A percentile compares a stretch with the other conserved stretches of the same genome.
These are phyloP conservation scores for Tilletia horrida DNA, from an alignment of 1,284 basidiomycete genomes.

Conservation along the genomic window DNA sequence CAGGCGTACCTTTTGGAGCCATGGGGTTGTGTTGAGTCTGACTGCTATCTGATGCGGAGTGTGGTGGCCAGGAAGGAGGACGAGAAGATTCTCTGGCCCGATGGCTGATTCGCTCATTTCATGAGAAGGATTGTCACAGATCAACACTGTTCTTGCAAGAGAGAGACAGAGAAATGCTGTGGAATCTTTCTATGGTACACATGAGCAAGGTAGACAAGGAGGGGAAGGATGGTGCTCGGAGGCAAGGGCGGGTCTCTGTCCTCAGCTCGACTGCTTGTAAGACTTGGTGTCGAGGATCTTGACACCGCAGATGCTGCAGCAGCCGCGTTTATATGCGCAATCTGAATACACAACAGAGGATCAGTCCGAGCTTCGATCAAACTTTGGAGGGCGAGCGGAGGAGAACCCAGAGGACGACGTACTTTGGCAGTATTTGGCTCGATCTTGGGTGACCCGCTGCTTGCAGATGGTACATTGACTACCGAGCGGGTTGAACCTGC, in stretches of 20 bases:
- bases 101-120: too few species aligned
- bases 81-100: too few species aligned
- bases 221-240: too few species aligned
- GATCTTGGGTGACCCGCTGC: slow-evolving; percentile 30
- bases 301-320: slow-evolving; percentile 43
- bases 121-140: slow-evolving; percentile 4
- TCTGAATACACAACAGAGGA: slow-evolving; percentile 13
- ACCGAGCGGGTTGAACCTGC: slow-evolving; percentile 31
- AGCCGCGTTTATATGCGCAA: slow-evolving; percentile 38
- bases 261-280: slow-evolving; percentile 30
- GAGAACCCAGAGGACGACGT: not conserved
- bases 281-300: slow-evolving; percentile 31
- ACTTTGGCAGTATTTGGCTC: slow-evolving; percentile 37
- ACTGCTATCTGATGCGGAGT: not conserved
- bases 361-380: too few species aligned
- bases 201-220: too few species aligned
- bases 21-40: not conserved
- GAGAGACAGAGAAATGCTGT: too few species aligned
- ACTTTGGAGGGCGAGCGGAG: not conserved
- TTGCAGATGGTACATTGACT: slow-evolving; percentile 39
- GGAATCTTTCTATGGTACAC: too few species aligned
- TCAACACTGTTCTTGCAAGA: too few species aligned
- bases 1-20: slow-evolving; percentile 11
- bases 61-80: not conserved
- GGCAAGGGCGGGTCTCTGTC: too few species aligned